Evolutionary conservation across 163 green algal genomes (phyloP), one percentile per base, ranked within the genome.

Genomic region (Volvox carteri): DNA sequence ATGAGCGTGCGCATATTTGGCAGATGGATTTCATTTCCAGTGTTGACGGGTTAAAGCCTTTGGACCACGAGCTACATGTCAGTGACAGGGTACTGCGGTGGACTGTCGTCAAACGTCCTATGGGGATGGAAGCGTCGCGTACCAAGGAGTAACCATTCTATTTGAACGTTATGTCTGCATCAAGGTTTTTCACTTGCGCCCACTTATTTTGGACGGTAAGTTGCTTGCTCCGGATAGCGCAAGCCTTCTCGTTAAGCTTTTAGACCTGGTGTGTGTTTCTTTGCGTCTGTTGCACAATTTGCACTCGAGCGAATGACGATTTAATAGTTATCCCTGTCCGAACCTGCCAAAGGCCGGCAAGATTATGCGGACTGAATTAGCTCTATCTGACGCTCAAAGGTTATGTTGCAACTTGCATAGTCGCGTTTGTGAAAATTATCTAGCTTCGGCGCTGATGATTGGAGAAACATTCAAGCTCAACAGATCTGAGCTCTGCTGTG

Each of bases 41-140:
- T 0, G 85, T 95, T 0, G 44, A 89, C 7, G 87, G 86, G 2
- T 83, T 98, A 2, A 21, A 60, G 2, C 92, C 97, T 3, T 39
- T 98, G 0, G 87, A 97, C 35, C 93, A 96, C 72, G 89, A 93
- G 35, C 92, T 98, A 56, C 91, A 94, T n/a, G 85, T 98, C 21
- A 93, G 97, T 44, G 94, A 97, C 39, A 85, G 94, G 23, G 90
- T 98, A 2, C 90, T 98, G 39, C 92, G 96, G 0, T 98, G 94
- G 92, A 88, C 96, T 1, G 80, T 97, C 12, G 56, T 96, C 12
- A 97, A 97, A 79, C 90, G 92, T 0, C 60, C 58, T 68, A 58
- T 81, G 86, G 28, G 60, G n/a, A 3, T 4, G 8, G n/a, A 37
- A 8, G 9, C 62, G n/a, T 23, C 62, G 62, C 62, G 37, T 42